Percentiles rank a stretch among this genome's conserved stretches.
Conservation (phyloP, 83 land plant species). For the Picea abies region DNA sequence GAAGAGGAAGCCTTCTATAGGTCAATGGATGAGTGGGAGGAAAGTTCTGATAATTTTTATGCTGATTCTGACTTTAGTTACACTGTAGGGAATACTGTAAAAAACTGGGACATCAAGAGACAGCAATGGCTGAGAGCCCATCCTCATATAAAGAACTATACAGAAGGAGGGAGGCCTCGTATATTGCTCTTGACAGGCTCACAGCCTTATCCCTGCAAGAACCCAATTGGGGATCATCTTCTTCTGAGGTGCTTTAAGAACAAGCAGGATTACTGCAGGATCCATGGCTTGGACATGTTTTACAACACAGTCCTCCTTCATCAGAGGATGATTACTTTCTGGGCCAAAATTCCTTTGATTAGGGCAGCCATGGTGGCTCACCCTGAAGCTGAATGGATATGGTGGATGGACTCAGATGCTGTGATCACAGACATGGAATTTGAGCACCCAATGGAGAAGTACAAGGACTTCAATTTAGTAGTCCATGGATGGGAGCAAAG, state of each 20-base stretch:
- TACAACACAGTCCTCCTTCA: slow-evolving; percentile 21
- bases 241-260: slow-evolving; percentile 29
- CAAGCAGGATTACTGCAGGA: slow-evolving; percentile 39
- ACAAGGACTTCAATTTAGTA: slow-evolving; percentile 26
- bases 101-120: slow-evolving; percentile 34
- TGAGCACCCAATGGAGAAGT: slow-evolving; percentile 26
- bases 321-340: slow-evolving; percentile 14
- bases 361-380: slow-evolving; percentile 38
- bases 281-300: slow-evolving; percentile 28
- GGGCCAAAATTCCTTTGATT: slow-evolving; percentile 33
- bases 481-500: slow-evolving; percentile 32
- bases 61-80: slow-evolving; percentile 10
- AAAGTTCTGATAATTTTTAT: slow-evolving; percentile 3
- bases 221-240: slow-evolving; percentile 25
- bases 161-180: slow-evolving; percentile 19
- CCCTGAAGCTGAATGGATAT: slow-evolving; percentile 45
- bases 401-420: slow-evolving; percentile 40
- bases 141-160: slow-evolving; percentile 17
- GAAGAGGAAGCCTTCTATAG: too few relatives aligned
- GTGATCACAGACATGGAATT: slow-evolving; percentile 36
- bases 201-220: slow-evolving; percentile 27
- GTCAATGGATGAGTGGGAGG: slow-evolving; percentile 6
- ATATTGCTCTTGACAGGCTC: slow-evolving; percentile 36
- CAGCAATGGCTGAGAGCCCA: slow-evolving; percentile 14
- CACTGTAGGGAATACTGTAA: slow-evolving; percentile 12